Base-by-base conservation (phyloP, 208 protist species). In the Crithidia thermophila region DNA sequence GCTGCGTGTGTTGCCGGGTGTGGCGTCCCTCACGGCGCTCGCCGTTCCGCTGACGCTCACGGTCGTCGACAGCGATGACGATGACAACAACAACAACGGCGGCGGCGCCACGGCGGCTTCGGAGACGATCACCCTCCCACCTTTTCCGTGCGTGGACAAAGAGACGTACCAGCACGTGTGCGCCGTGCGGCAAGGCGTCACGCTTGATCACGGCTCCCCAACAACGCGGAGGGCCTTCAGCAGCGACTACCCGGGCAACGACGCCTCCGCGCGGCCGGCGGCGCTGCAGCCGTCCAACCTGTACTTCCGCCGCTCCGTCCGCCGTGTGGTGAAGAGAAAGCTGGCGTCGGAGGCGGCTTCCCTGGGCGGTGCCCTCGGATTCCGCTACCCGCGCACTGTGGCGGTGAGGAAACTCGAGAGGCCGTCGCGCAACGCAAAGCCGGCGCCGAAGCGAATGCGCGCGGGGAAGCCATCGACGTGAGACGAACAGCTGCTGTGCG, bases 261-360 rank as follows among this genome's bases (percentile, higher is more conserved):
- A 25, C 20, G 14, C 39, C 21, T 50, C 30, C 5, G 10, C 28
- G 11, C 46, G n/a, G 20, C 49, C 46, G 9, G 45, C 53, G 6
- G 30, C 31, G 14, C 16, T 43, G 55, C 69, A 69, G 61, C 47
- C 61, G 36, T 60, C 47, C 6, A 58, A 46, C 23, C 55, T 75
- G 53, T 75, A 39, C 55, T 75, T 75, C 56, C 60, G 69, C n/a
- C 60, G 42, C 30, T 65, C 55, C 23, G 21, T 64, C 45, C 60
- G 69, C 27, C 55, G 69, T 9, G 37, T 42, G 31, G 37, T 52
- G 42, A 60, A 46, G 4, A 42, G 45, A 13, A 63, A 45, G 61
- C 55, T 68, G 16, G 69, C 69, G 13, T 50, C 43, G 18, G 69
- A 69, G 33, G 69, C 69, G 11, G 61, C 43, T 16, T 18, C 45